Evolutionary conservation across 345 rosid genomes (phyloP).

Genomic region (Eutrema japonicum): DNA sequence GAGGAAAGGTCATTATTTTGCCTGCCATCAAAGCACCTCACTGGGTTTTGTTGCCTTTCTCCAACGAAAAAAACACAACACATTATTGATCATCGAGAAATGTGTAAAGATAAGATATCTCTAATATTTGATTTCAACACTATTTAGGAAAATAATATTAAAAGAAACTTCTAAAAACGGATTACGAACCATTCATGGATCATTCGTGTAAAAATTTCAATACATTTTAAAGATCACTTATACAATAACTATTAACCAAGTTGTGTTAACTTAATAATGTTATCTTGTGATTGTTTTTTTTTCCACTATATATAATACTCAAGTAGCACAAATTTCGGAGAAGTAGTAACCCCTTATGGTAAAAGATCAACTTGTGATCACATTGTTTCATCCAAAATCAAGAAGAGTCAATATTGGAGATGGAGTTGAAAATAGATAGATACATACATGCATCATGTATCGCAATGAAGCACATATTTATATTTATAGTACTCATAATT

Average conservation of each 20-base stretch:
- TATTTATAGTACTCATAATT: not conserved
- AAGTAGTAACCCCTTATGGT: constrained; percentile 23
- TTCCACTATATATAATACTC: constrained; percentile 7
- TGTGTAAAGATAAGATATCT: constrained; percentile 38
- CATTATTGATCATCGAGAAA: constrained; percentile 39
- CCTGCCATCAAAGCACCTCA: constrained; percentile 42
- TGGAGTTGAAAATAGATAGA: not conserved
- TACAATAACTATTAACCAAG: constrained; percentile 8
- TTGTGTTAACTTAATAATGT: not conserved
- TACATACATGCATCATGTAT: constrained; percentile 17
- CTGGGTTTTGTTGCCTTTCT: constrained; percentile 35
- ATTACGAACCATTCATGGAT: not conserved
- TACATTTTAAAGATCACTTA: not conserved
- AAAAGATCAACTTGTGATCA: constrained; percentile 10
- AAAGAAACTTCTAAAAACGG: not conserved
- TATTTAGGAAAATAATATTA: not conserved
- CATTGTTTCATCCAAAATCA: constrained; percentile 23
- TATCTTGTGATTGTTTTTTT: not conserved
- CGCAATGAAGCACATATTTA: not conserved
- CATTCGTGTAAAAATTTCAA: not conserved
- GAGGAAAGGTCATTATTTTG: constrained; percentile 38
- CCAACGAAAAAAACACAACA: not conserved
- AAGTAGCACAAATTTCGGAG: constrained; percentile 5
- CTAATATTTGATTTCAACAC: constrained; percentile 12
- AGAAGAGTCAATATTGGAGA: constrained; percentile 23